Conservation (phyloP, 2,329 filamentous ascomycete genomes). For the Colletotrichum gigasporum region DNA sequence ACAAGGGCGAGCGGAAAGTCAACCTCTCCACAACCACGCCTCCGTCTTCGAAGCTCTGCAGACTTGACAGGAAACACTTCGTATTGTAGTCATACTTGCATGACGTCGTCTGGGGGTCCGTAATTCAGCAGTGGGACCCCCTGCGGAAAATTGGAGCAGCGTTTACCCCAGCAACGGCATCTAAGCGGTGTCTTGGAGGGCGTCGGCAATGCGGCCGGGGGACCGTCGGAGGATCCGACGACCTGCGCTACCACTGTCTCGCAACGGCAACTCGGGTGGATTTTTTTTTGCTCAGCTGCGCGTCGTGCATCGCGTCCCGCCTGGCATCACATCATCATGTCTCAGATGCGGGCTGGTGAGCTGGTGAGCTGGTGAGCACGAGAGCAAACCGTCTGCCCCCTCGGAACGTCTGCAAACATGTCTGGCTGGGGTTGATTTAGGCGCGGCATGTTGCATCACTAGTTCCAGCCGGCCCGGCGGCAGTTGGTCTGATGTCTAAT, state of each 20-base stretch:
- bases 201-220: conserved; percentile 19
- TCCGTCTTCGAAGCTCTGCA: not conserved
- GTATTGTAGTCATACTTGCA: conserved; percentile 20
- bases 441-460: conserved; percentile 19
- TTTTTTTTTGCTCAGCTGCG: not conserved
- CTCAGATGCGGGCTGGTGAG: not conserved
- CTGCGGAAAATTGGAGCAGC: conserved; percentile 14
- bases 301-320: too few relatives aligned
- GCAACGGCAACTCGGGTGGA: not conserved
- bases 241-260: not conserved
- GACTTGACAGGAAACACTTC: not conserved
- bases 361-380: not conserved
- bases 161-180: conserved; percentile 25
- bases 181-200: conserved; percentile 11
- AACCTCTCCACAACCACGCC: too few relatives aligned
- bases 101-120: conserved; percentile 31
- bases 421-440: not conserved
- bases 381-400: not conserved
- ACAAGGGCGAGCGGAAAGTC: too few relatives aligned
- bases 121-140: conserved; percentile 6
- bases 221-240: conserved; percentile 21
- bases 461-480: not conserved
- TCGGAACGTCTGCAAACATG: not conserved
- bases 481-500: conserved; percentile 22
- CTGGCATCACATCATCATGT: not conserved